Evolutionary conservation across 768 basidiomycete genomes (phyloP).

Genomic region (Mycena vulgaris): DNA sequence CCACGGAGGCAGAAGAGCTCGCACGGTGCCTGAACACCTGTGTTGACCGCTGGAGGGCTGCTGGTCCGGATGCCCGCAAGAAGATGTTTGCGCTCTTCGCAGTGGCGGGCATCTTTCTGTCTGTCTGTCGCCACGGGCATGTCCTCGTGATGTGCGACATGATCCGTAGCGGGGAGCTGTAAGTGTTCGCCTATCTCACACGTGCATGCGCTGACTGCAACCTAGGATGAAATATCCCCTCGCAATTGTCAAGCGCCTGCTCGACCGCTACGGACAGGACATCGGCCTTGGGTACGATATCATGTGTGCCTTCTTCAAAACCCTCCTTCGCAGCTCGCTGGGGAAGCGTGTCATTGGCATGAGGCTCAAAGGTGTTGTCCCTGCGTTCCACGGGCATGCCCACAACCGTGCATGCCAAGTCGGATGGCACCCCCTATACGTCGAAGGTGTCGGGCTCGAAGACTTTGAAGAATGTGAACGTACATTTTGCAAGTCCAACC

Average conservation of each 20-base stretch:
- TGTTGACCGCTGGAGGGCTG: not conserved
- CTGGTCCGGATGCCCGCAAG: conserved; percentile 3
- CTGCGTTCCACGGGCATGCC: conserved; percentile 41
- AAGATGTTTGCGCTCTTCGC: too few relatives aligned
- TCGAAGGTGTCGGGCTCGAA: conserved; percentile 47
- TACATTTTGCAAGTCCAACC: conserved; percentile 46
- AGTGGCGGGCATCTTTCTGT: too few relatives aligned
- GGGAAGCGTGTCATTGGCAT: not conserved
- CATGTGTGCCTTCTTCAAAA: conserved; percentile 1
- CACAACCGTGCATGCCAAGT: conserved; percentile 48
- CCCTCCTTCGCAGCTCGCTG: not conserved
- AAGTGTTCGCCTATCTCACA: not conserved
- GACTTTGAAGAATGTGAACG: conserved; percentile 49
- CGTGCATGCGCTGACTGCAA: not conserved
- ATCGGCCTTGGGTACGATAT: not conserved
- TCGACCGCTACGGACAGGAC: not conserved
- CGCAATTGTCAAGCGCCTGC: not conserved
- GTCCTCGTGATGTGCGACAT: not conserved
- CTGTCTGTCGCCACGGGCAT: conserved; percentile 36
- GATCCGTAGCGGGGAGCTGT: not conserved
- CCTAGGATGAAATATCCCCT: not conserved
- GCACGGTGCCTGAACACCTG: not conserved
- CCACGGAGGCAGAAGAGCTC: not conserved
- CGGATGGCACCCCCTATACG: conserved; percentile 39
- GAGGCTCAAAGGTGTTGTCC: not conserved